These are phyloP conservation scores for Skeletonema grethae DNA, from an alignment of 108 stramenopile species.

Conservation along the genomic window DNA sequence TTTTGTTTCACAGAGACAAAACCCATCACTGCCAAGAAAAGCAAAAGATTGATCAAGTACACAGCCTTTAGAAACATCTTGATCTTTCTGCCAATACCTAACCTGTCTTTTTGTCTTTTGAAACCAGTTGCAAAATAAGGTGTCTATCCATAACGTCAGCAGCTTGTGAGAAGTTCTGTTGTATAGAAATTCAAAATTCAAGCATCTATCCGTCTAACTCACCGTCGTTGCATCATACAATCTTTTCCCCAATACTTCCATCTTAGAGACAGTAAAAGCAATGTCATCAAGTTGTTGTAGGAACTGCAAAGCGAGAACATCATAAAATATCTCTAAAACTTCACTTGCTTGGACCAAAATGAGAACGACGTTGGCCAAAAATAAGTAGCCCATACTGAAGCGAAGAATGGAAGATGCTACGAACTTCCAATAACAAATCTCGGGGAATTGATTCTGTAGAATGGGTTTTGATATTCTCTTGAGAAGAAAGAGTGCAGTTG, in stretches of 20 bases:
- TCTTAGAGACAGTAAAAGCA: conserved; percentile 12
- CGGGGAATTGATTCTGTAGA: conserved; percentile 1
- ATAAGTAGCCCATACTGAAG: conserved; percentile 17
- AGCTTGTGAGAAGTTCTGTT: background rate
- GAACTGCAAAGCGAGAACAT: conserved; percentile 18
- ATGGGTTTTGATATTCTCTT: background rate
- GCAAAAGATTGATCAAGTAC: conserved; percentile 15
- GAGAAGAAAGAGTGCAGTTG: background rate
- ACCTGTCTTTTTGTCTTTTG: background rate
- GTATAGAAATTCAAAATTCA: too few species aligned
- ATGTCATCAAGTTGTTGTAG: conserved; percentile 21
- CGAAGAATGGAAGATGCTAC: conserved; percentile 10
- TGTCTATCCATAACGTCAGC: background rate
- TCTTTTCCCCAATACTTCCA: conserved; percentile 20
- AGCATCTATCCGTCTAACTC: background rate
- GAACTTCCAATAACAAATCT: conserved; percentile 5
- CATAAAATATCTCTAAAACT: conserved; percentile 28
- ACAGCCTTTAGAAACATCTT: conserved; percentile 18
- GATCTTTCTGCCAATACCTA: background rate
- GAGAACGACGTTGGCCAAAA: conserved; percentile 21
- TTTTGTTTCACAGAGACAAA: conserved; percentile 4
- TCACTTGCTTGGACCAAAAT: conserved; percentile 13
- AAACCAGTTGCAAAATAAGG: background rate
- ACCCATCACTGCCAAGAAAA: conserved; percentile 3
- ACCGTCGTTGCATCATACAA: conserved; percentile 1